Percentiles rank a stretch among this genome's conserved stretches.
These are phyloP conservation scores for Cytospora paraplurivora DNA, from an alignment of 2,329 filamentous ascomycete genomes.

Conservation along the genomic window DNA sequence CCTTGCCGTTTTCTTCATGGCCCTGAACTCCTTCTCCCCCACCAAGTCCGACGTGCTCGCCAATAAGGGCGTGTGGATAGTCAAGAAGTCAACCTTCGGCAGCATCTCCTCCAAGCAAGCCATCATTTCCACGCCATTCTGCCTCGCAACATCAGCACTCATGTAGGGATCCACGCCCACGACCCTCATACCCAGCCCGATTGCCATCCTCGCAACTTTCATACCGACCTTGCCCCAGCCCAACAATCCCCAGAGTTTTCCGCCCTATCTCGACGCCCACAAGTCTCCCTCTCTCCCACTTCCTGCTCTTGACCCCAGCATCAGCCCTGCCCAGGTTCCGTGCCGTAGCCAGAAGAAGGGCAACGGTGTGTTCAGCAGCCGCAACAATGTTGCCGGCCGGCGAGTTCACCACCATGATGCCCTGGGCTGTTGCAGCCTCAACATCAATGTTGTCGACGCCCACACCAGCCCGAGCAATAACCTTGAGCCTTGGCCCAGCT, in stretches of 20 bases:
- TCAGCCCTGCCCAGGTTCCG: conserved; percentile 73
- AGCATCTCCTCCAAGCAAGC: conserved; percentile 62
- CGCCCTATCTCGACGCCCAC: conserved; percentile 78
- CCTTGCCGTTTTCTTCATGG: conserved; percentile 73
- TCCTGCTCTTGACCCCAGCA: conserved; percentile 67
- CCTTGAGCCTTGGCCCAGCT: conserved; percentile 69
- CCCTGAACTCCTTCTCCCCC: conserved; percentile 63
- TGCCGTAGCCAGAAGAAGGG: conserved; percentile 72
- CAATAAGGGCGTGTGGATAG: conserved; percentile 78
- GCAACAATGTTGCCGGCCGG: conserved; percentile 80
- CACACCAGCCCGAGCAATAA: conserved; percentile 79
- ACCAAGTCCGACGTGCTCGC: conserved; percentile 77
- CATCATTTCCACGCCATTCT: conserved; percentile 67
- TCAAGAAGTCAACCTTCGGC: conserved; percentile 72
- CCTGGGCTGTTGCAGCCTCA: conserved; percentile 67
- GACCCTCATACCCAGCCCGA: conserved; percentile 75
- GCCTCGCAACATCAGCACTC: conserved; percentile 68
- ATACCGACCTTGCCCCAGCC: conserved; percentile 83
- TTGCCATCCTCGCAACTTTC: conserved; percentile 77
- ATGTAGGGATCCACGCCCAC: conserved; percentile 78
- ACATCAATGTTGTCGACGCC: conserved; percentile 85
- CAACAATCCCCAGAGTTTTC: conserved; percentile 76
- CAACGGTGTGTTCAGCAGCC: conserved; percentile 77
- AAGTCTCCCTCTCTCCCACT: conserved; percentile 74
- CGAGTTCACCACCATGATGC: conserved; percentile 79